Evolutionary conservation across 176 grass and related monocot species (phyloP), one percentile per base, ranked within the genome.

Genomic region (Secale cereale): DNA sequence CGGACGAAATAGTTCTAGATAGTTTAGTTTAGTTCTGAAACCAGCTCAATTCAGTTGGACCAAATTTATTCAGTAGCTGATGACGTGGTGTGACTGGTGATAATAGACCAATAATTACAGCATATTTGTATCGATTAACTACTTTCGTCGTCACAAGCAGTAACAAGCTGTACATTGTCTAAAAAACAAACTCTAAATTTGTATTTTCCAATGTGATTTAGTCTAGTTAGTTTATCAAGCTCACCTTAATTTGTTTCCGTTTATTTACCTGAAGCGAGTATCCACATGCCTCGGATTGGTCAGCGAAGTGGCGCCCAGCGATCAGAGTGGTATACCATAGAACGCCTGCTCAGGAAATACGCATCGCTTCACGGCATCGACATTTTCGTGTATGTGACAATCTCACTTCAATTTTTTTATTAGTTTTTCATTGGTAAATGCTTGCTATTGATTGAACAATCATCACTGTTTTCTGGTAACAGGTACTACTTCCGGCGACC

Each of bases 231-330:
- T 75, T 79, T 43, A 27, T 68, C 11, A 81, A 10, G 8, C 61
- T 69, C 2, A 19, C 13, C 43, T 83, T 86, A 67, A 81, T 86
- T 27, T 19, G 8, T 84, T 63, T 74, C 25, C 26, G 43, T 63
- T 86, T 86, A 48, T 52, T 69, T 79, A 28, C 61, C 17, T 90
- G 71, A 92, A 98, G 91, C 91, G 76, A 85, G 81, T 28, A 81
- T 98, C 63, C 96, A 98, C 86, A 98, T 98, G 96, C 93, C 96
- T 65, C 96, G 93, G 74, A 92, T 98, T 85, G 93, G 89, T 32
- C 91, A 95, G 82, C 93, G 88, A 81, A 87, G 90, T 87, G 93
- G 89, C 39, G 90, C 93, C 5, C 89, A 95, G 76, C 87, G 87
- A 45, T 92, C 96, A n/a, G 89, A 94, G 66, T 98, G 96, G 96